Evolutionary conservation across 495 filamentous ascomycete species (phyloP).

Genomic region (Entonaema liquescens): DNA sequence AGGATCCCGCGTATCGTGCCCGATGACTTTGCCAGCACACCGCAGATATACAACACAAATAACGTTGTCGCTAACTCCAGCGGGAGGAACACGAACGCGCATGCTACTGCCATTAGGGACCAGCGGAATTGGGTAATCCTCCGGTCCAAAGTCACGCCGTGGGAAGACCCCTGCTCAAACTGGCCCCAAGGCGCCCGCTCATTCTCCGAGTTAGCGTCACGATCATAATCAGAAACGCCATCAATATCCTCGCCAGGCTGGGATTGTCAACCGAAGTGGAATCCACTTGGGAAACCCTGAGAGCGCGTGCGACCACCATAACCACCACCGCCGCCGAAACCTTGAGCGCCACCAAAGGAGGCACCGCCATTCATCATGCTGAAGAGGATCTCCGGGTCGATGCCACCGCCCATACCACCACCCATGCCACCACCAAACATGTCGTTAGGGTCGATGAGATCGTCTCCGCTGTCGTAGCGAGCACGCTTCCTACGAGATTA

Average conservation of each 20-base stretch:
- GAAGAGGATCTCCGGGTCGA: slow-evolving; percentile 76
- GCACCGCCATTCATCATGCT: slow-evolving; percentile 72
- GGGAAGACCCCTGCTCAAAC: slow-evolving; percentile 40
- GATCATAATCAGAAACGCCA: slow-evolving; percentile 34
- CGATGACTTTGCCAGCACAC: slow-evolving; percentile 41
- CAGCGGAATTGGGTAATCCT: slow-evolving; percentile 40
- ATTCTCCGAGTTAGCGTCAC: slow-evolving; percentile 9
- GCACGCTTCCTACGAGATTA: slow-evolving; percentile 73
- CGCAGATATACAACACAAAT: slow-evolving; percentile 46
- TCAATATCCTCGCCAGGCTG: slow-evolving; percentile 42
- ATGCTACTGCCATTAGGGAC: slow-evolving; percentile 39
- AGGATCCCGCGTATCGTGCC: slow-evolving; percentile 41
- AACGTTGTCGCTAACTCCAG: slow-evolving; percentile 40
- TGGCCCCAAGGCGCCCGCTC: slow-evolving; percentile 18
- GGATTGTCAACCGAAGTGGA: slow-evolving; percentile 61
- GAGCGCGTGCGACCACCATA: slow-evolving; percentile 46
- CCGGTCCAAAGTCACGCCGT: slow-evolving; percentile 41
- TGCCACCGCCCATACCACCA: slow-evolving; percentile 70
- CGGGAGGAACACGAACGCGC: slow-evolving; percentile 42
- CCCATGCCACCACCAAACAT: slow-evolving; percentile 75
- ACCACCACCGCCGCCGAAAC: slow-evolving; percentile 47
- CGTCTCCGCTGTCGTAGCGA: slow-evolving; percentile 90
- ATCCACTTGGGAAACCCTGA: slow-evolving; percentile 51
- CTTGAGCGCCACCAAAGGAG: slow-evolving; percentile 47
- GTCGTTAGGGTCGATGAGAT: slow-evolving; percentile 87